Percentiles rank a stretch among this genome's conserved stretches.
phyloP scores from a whole-genome alignment of 2,329 filamentous ascomycete species.

The Diaporthe sp. region DNA sequence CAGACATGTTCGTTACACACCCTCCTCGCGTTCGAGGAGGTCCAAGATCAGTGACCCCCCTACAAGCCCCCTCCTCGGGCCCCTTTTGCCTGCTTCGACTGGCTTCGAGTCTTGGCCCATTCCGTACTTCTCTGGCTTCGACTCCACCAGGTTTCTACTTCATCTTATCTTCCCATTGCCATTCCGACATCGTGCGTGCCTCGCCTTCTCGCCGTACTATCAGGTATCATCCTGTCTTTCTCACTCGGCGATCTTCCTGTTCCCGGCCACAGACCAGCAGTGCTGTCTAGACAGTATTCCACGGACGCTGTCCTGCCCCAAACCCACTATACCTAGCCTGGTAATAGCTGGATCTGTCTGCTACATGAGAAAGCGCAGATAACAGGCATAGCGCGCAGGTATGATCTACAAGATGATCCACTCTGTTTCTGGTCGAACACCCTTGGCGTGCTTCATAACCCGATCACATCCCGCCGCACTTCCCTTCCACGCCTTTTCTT shows the following conservation, averaged over 20 bases:
- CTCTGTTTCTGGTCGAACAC: slow-evolving; percentile 52
- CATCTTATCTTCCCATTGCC: slow-evolving; percentile 27
- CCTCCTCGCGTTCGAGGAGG: slow-evolving; percentile 4
- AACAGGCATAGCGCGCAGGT: slow-evolving; percentile 56
- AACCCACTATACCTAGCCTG: slow-evolving; percentile 36
- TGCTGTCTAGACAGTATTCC: slow-evolving; percentile 11
- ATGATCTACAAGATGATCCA: slow-evolving; percentile 57
- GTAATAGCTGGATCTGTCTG: slow-evolving; percentile 33
- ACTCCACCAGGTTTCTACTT: slow-evolving; percentile 40
- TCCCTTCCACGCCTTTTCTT: slow-evolving; percentile 43
- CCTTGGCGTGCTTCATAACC: slow-evolving; percentile 54
- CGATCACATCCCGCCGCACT: slow-evolving; percentile 45
- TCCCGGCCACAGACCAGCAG: slow-evolving; percentile 20
- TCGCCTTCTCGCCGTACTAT: slow-evolving; percentile 13
- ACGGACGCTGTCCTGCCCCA: slow-evolving; percentile 27
- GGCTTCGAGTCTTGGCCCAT: slow-evolving; percentile 29
- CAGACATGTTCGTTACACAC: slow-evolving; percentile 40
- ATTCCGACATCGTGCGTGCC: slow-evolving; percentile 16
- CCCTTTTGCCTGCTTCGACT: slow-evolving; percentile 31
- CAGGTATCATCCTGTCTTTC: slow-evolving; percentile 37
- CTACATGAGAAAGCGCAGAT: slow-evolving; percentile 47
- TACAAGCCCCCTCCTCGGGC: slow-evolving; percentile 16
- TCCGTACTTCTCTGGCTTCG: slow-evolving; percentile 31
- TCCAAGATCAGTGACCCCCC: slow-evolving; percentile 24
- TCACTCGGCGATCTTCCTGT: slow-evolving; percentile 23